These are phyloP conservation scores for Ligustrum vulgare DNA, from an alignment of 257 asterid species.

Conservation along the genomic window DNA sequence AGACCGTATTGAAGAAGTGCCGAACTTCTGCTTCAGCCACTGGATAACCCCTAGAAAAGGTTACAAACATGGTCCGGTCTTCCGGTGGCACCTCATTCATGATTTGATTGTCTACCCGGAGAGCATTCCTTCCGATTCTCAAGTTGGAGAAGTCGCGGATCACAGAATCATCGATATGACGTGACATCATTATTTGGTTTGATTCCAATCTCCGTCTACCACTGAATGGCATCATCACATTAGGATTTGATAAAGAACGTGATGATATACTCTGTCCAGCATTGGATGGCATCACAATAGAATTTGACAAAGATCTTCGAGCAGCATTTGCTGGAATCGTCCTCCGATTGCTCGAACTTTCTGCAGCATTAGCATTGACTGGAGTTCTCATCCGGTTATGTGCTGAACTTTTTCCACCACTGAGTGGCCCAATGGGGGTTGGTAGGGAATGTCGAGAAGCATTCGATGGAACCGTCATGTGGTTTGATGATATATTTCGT, in stretches of 20 bases:
- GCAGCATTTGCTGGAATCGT: background rate
- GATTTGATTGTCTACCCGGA: background rate
- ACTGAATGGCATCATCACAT: background rate
- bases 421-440: constrained; percentile 4
- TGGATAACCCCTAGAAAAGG: constrained; percentile 71
- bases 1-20: constrained; percentile 35
- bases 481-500: background rate
- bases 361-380: background rate
- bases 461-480: background rate
- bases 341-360: background rate
- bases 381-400: background rate
- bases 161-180: constrained; percentile 10
- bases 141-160: constrained; percentile 19
- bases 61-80: constrained; percentile 56
- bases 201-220: background rate
- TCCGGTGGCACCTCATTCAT: constrained; percentile 18
- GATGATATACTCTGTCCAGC: background rate
- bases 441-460: background rate
- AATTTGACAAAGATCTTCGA: background rate
- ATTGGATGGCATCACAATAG: background rate
- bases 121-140: constrained; percentile 10
- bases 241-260: background rate
- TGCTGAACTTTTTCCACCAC: background rate
- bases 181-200: background rate
- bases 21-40: constrained; percentile 49